These are phyloP conservation scores for Yarrowia osloensis DNA, from an alignment of 805 yeast species.

Conservation along the genomic window DNA sequence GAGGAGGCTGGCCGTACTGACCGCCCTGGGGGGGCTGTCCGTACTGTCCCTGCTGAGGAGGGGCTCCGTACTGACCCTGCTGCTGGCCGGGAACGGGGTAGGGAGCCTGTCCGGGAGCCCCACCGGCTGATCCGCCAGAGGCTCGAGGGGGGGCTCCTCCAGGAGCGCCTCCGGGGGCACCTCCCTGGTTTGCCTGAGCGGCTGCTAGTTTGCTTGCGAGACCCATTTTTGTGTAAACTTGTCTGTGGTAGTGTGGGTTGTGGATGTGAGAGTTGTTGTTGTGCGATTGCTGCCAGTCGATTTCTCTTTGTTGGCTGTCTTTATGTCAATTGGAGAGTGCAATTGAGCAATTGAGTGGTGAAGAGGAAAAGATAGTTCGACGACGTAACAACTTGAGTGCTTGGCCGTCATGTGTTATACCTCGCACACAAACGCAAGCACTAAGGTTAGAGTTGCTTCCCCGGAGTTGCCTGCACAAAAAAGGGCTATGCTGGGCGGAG, in stretches of 20 bases:
- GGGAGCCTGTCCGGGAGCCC: not conserved
- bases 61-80: not conserved
- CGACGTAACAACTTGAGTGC: not conserved
- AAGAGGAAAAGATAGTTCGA: not conserved
- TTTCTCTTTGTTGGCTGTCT: no score
- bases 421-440: not conserved
- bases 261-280: not conserved
- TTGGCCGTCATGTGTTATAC: not conserved
- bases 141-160: constrained; percentile 31
- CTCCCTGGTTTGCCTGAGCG: constrained; percentile 32
- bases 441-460: constrained; percentile 24
- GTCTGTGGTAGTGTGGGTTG: not conserved
- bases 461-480: not conserved
- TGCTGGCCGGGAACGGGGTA: constrained; percentile 6
- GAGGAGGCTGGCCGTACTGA: not conserved
- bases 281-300: no score
- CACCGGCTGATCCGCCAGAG: not conserved
- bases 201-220: constrained; percentile 40
- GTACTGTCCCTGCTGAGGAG: constrained; percentile 2
- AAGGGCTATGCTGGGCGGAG: constrained; percentile 18
- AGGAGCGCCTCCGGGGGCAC: constrained; percentile 5
- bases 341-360: not conserved
- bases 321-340: no score
- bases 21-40: not conserved
- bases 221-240: constrained; percentile 37